These are phyloP conservation scores for Annulohypoxylon nitens DNA, from an alignment of 495 filamentous ascomycete genomes.

Conservation along the genomic window DNA sequence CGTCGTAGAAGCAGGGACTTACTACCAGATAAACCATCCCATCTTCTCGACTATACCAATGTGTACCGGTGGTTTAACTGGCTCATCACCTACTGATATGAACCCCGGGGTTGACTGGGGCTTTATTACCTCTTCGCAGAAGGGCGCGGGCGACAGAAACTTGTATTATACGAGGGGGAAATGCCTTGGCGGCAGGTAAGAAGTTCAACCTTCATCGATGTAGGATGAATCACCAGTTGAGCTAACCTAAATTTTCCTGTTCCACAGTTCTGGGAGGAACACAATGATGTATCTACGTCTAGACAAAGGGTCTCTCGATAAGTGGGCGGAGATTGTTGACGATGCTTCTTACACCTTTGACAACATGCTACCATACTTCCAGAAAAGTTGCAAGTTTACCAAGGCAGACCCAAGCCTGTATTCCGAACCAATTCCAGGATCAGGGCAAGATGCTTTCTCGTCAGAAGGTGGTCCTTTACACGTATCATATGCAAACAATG, in stretches of 20 bases:
- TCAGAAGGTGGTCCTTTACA: conserved; percentile 16
- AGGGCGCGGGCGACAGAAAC: conserved; percentile 30
- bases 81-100: conserved; percentile 30
- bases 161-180: conserved; percentile 61
- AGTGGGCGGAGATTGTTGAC: conserved; percentile 69
- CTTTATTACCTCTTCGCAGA: conserved; percentile 49
- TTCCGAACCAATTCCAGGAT: conserved; percentile 1
- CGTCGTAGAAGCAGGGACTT: conserved; percentile 69
- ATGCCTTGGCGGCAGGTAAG: conserved; percentile 59
- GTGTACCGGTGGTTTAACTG: conserved; percentile 1
- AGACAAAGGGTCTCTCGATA: conserved; percentile 56
- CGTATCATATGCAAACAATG: conserved; percentile 15
- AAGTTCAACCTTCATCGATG: background rate
- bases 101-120: conserved; percentile 65
- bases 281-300: conserved; percentile 62
- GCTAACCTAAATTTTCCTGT: background rate
- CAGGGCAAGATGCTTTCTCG: background rate
- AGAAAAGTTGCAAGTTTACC: conserved; percentile 66
- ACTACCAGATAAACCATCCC: conserved; percentile 64
- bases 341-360: conserved; percentile 69
- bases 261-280: conserved; percentile 53
- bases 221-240: background rate
- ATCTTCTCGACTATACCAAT: conserved; percentile 59
- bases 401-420: conserved; percentile 57
- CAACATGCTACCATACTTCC: conserved; percentile 66